A percentile compares a stretch with the other conserved stretches of the same genome.
Evolutionary conservation across 2,329 filamentous ascomycete genomes (phyloP).

Genomic region (Pseudocercospora fijiensis): DNA sequence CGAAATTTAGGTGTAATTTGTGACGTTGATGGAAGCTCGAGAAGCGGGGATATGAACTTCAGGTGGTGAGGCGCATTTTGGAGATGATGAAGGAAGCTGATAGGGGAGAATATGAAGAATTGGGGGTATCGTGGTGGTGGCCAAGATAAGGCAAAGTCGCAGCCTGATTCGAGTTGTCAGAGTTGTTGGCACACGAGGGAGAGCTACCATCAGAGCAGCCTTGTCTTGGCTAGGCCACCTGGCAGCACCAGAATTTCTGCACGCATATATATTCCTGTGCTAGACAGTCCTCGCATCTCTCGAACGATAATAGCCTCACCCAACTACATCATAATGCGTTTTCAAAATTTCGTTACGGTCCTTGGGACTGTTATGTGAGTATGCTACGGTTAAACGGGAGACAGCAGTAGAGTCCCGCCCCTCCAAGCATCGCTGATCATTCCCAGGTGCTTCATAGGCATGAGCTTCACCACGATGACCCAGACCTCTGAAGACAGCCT

Average conservation of each 20-base stretch:
- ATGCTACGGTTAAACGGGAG: neutral
- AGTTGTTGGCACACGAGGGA: neutral
- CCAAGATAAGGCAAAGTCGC: neutral
- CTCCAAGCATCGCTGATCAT: neutral
- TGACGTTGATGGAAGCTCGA: neutral
- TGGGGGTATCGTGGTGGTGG: neutral
- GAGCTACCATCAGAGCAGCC: neutral
- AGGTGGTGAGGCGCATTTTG: neutral
- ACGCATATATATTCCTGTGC: neutral
- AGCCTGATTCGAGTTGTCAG: neutral
- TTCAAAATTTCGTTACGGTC: neutral
- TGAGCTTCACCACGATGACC: neutral
- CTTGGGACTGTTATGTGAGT: neutral
- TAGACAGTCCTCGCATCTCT: neutral
- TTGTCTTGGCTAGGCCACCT: neutral
- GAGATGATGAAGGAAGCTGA: neutral
- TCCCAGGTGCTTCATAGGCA: neutral
- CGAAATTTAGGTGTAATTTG: neutral
- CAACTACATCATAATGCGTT: neutral
- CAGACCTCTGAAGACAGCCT: neutral
- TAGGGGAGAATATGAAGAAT: neutral
- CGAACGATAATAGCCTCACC: neutral
- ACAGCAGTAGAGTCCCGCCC: neutral
- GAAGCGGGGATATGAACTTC: neutral
- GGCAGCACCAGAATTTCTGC: neutral